Percentiles rank a stretch among this genome's conserved stretches.
Conservation (phyloP, 2,329 filamentous ascomycete species). For the Byssoonygena ceratinophila region DNA sequence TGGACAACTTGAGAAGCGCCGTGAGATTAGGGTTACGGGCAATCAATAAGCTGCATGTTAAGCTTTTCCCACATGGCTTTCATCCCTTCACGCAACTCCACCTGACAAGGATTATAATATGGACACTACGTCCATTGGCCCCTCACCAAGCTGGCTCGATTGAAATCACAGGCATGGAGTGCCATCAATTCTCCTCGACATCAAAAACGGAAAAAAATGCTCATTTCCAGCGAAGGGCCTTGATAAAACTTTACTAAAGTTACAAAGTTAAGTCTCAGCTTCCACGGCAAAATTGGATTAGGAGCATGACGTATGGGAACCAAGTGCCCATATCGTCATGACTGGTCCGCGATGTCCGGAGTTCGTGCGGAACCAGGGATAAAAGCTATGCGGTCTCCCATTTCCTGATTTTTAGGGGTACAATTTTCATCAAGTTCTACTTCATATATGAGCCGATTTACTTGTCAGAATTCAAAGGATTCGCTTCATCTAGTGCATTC, state of each 20-base stretch:
- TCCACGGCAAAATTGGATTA: not conserved
- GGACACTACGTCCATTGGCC: not conserved
- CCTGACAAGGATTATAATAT: not conserved
- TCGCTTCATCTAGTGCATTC: not conserved
- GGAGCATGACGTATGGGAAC: conserved; percentile 6
- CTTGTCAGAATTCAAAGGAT: not conserved
- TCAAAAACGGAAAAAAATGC: not conserved
- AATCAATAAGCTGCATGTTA: not conserved
- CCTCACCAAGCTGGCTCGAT: not conserved
- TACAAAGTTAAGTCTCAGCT: not conserved
- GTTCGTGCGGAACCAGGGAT: not conserved
- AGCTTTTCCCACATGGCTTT: conserved; percentile 6
- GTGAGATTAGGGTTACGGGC: not conserved
- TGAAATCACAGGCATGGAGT: not conserved
- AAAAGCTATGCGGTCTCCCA: not conserved
- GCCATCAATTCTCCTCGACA: not conserved
- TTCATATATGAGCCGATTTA: not conserved
- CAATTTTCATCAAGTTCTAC: not conserved
- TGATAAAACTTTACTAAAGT: not conserved
- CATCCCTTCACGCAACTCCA: not conserved
- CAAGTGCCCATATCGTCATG: conserved; percentile 1
- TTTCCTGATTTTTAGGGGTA: not conserved
- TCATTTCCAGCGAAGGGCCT: not conserved
- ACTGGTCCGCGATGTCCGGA: conserved; percentile 5
- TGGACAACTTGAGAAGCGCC: not conserved